Conservation (phyloP, 306 rosid species). For the Leucaena leucocephala region DNA sequence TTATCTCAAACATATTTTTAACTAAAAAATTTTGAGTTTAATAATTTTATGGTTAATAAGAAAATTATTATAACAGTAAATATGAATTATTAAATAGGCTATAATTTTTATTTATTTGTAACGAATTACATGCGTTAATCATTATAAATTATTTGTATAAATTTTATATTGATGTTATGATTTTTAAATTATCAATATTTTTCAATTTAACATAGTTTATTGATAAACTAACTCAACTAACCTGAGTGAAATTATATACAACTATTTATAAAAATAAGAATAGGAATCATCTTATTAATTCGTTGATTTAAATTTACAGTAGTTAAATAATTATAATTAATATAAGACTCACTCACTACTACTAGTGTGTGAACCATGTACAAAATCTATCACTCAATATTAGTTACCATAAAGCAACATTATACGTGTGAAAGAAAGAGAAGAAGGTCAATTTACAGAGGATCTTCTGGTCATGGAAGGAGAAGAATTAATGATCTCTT, state of each 20-base stretch:
- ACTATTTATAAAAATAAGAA: background rate
- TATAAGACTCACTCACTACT: slow-evolving; percentile 1
- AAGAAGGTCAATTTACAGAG: slow-evolving; percentile 28
- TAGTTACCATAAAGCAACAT: slow-evolving; percentile 15
- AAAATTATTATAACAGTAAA: too few species aligned
- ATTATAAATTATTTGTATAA: background rate
- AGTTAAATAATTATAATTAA: background rate
- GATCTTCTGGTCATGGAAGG: slow-evolving; percentile 56
- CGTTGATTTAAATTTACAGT: background rate
- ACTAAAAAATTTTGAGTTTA: background rate
- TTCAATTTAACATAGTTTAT: background rate
- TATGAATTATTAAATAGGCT: too few species aligned
- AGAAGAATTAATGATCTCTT: slow-evolving; percentile 67
- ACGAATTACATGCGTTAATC: background rate
- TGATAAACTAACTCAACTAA: background rate
- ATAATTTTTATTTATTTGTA: background rate
- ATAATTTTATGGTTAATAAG: background rate
- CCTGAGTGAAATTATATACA: background rate
- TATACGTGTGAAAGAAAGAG: slow-evolving; percentile 1
- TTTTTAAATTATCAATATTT: background rate
- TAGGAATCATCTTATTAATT: background rate
- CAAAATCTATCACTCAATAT: slow-evolving; percentile 23
- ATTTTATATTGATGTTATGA: background rate
- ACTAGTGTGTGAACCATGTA: slow-evolving; percentile 35
- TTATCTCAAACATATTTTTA: too few species aligned